These are phyloP conservation scores for Hemileia vastatrix DNA, from an alignment of 1,284 basidiomycete species.

Conservation along the genomic window DNA sequence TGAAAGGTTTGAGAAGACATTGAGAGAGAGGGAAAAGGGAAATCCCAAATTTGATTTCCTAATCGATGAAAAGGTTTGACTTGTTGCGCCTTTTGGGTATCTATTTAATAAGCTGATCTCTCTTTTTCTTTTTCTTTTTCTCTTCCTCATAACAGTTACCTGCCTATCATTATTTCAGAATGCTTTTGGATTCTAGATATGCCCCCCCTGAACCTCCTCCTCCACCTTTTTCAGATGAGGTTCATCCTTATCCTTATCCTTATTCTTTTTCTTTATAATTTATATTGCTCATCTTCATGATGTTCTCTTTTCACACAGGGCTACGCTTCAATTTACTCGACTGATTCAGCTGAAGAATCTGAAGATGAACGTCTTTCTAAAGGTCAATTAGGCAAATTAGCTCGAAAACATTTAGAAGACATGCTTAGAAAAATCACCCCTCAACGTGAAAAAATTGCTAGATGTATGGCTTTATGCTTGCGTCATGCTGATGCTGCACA, in stretches of 20 bases:
- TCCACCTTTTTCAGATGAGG: conserved; percentile 76
- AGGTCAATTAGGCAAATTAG: conserved; percentile 62
- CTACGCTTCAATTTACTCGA: conserved; percentile 81
- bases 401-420: conserved; percentile 69
- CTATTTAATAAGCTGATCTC: background rate
- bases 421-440: conserved; percentile 80
- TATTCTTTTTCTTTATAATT: background rate
- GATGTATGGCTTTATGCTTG: conserved; percentile 89
- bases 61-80: conserved; percentile 57
- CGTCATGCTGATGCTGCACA: conserved; percentile 88
- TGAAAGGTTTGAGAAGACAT: conserved; percentile 60
- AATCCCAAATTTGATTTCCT: conserved; percentile 78
- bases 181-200: conserved; percentile 59
- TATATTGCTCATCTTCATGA: background rate
- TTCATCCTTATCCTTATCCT: conserved; percentile 40
- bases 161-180: conserved; percentile 67
- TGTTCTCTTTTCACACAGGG: conserved; percentile 52
- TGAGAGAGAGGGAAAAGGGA: conserved; percentile 64
- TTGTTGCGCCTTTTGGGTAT: conserved; percentile 36
- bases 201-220: conserved; percentile 48
- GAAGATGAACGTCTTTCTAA: conserved; percentile 68
- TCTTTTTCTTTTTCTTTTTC: conserved; percentile 1
- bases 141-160: conserved; percentile 55
- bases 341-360: conserved; percentile 86
- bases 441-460: conserved; percentile 76